Percentiles rank a stretch among this genome's conserved stretches.
These are phyloP conservation scores for Xerocomellus amylosporus DNA, from an alignment of 768 basidiomycete species.

Conservation along the genomic window DNA sequence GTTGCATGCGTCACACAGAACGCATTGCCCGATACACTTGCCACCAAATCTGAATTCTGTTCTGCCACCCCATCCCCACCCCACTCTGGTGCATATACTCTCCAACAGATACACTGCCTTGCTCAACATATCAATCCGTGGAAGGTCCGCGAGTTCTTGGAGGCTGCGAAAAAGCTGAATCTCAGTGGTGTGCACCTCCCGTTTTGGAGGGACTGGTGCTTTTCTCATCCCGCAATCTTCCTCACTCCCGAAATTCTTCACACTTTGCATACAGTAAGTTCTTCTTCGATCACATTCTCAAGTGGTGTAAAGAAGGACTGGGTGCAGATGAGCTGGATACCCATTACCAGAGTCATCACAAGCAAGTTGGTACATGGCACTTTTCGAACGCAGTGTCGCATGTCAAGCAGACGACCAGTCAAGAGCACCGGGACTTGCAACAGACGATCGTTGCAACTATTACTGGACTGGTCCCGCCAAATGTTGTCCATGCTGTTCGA, in stretches of 20 bases:
- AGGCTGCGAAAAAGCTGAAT: constrained; percentile 9
- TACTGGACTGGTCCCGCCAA: background rate
- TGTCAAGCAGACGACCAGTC: constrained; percentile 42
- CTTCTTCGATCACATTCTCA: constrained; percentile 11
- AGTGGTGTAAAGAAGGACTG: constrained; percentile 10
- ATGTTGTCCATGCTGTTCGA: constrained; percentile 3
- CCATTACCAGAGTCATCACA: constrained; percentile 4
- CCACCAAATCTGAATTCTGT: constrained; percentile 13
- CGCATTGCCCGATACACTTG: constrained; percentile 11
- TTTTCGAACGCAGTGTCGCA: constrained; percentile 39
- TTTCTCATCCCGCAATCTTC: constrained; percentile 32
- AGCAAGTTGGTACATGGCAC: constrained; percentile 28
- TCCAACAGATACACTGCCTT: background rate
- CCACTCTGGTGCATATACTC: constrained; percentile 1
- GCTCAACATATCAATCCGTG: constrained; percentile 16
- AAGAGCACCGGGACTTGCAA: constrained; percentile 39
- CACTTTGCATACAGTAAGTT: constrained; percentile 7
- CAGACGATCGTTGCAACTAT: constrained; percentile 28
- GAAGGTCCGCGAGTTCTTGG: constrained; percentile 26
- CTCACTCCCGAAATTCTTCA: constrained; percentile 32
- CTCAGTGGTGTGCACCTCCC: constrained; percentile 21
- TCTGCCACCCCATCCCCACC: background rate
- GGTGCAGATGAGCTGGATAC: background rate
- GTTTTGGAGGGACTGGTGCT: constrained; percentile 39
- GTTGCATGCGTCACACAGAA: constrained; percentile 11